A percentile compares a stretch with the other conserved stretches of the same genome.
Conservation (phyloP, 2,329 filamentous ascomycete species). For the Parasarocladium wereldwijsianum region DNA sequence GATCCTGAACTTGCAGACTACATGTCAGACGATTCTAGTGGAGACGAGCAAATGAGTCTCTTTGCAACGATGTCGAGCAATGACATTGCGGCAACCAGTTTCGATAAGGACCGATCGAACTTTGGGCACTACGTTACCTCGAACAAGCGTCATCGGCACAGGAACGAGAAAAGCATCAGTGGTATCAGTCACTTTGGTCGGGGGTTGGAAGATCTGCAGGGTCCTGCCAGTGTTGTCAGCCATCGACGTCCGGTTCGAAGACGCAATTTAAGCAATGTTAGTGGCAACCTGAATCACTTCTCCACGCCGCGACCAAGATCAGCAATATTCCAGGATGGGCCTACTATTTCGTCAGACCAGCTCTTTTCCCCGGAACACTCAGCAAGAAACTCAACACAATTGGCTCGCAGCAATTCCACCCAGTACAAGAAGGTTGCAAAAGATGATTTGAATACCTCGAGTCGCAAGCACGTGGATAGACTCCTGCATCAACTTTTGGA, state of each 20-base stretch:
- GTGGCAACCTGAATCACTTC: conserved; percentile 50
- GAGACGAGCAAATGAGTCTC: conserved; percentile 80
- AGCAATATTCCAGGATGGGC: conserved; percentile 40
- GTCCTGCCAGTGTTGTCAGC: conserved; percentile 40
- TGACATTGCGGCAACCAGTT: conserved; percentile 47
- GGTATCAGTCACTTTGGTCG: conserved; percentile 56
- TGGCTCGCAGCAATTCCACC: conserved; percentile 73
- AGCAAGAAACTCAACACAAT: conserved; percentile 26
- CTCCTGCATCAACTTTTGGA: conserved; percentile 71
- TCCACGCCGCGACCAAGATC: conserved; percentile 57
- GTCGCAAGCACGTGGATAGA: conserved; percentile 74
- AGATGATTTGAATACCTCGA: conserved; percentile 77
- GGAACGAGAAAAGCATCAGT: conserved; percentile 64
- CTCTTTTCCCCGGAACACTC: conserved; percentile 31
- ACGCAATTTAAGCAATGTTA: conserved; percentile 74
- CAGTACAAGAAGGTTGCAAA: conserved; percentile 57
- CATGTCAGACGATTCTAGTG: conserved; percentile 90
- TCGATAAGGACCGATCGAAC: conserved; percentile 60
- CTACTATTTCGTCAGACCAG: conserved; percentile 36
- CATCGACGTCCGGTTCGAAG: conserved; percentile 50
- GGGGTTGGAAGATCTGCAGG: conserved; percentile 47
- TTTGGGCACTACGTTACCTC: conserved; percentile 60
- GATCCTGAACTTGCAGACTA: conserved; percentile 91
- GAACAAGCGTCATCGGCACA: conserved; percentile 59
- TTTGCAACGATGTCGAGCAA: conserved; percentile 60